Evolutionary conservation across 73 alveolate species (phyloP).

Genomic region (Urostyla sp.): DNA sequence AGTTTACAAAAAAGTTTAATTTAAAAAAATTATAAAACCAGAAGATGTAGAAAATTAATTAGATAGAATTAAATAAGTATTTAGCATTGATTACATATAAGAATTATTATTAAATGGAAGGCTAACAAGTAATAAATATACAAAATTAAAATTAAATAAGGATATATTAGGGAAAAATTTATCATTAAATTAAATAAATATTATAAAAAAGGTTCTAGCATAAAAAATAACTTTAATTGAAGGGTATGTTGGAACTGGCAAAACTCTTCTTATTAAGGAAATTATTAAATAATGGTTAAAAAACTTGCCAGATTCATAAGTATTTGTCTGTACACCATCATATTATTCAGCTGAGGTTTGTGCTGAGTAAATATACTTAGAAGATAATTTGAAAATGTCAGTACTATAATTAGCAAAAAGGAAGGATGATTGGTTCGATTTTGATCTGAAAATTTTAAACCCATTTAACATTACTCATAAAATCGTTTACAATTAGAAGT

Average conservation of each 20-base stretch:
- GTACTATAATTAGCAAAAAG: neutral
- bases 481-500: too few relatives aligned
- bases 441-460: neutral
- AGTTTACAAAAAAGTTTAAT: too few relatives aligned
- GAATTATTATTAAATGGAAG: too few relatives aligned
- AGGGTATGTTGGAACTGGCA: constrained; percentile 39
- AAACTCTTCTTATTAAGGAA: neutral
- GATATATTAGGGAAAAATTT: too few relatives aligned
- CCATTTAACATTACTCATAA: neutral
- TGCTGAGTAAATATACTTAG: neutral
- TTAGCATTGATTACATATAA: too few relatives aligned
- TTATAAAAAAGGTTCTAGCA: neutral
- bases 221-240: neutral
- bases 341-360: constrained; percentile 15
- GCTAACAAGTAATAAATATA: too few relatives aligned
- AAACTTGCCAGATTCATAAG: too few relatives aligned
- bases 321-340: constrained; percentile 23
- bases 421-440: constrained; percentile 12
- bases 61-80: too few relatives aligned
- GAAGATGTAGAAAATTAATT: too few relatives aligned
- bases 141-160: too few relatives aligned
- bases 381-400: neutral
- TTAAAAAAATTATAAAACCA: too few relatives aligned
- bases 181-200: too few relatives aligned
- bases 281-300: neutral